A percentile compares a stretch with the other conserved stretches of the same genome.
These are phyloP conservation scores for Myotisia sp. DNA, from an alignment of 2,329 filamentous ascomycete genomes.

Conservation along the genomic window DNA sequence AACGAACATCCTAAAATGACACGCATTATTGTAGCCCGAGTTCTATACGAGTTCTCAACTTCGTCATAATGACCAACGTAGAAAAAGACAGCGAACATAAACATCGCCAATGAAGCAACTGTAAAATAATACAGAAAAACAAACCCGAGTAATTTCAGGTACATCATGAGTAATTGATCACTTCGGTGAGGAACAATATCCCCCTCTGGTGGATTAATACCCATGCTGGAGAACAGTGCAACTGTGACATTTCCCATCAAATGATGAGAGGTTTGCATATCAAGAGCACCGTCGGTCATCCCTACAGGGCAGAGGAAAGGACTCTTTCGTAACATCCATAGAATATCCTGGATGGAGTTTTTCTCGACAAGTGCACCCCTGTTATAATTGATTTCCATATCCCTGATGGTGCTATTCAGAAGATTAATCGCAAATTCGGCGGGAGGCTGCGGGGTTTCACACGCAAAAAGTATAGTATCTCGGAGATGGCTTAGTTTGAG, in stretches of 20 bases:
- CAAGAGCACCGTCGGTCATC: constrained; percentile 13
- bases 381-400: constrained; percentile 29
- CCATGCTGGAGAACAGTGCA: constrained; percentile 28
- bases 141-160: constrained; percentile 25
- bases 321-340: constrained; percentile 18
- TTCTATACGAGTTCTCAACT: constrained; percentile 13
- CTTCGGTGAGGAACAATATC: constrained; percentile 18
- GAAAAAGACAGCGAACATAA: constrained; percentile 23
- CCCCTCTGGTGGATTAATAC: constrained; percentile 21
- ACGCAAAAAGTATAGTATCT: constrained; percentile 27
- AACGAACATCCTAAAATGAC: constrained; percentile 19
- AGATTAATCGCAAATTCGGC: constrained; percentile 18
- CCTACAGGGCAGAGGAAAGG: constrained; percentile 19
- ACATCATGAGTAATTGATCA: constrained; percentile 22
- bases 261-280: constrained; percentile 19
- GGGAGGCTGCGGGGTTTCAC: constrained; percentile 22
- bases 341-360: constrained; percentile 20
- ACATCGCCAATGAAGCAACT: constrained; percentile 24
- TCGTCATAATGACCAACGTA: constrained; percentile 19
- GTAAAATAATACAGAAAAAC: constrained; percentile 29
- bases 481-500: constrained; percentile 29
- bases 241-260: constrained; percentile 29
- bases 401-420: constrained; percentile 24
- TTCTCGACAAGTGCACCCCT: constrained; percentile 21
- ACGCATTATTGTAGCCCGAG: constrained; percentile 18